These are phyloP conservation scores for Wallacemonas rigidus DNA, from an alignment of 208 protist species.

Conservation along the genomic window DNA sequence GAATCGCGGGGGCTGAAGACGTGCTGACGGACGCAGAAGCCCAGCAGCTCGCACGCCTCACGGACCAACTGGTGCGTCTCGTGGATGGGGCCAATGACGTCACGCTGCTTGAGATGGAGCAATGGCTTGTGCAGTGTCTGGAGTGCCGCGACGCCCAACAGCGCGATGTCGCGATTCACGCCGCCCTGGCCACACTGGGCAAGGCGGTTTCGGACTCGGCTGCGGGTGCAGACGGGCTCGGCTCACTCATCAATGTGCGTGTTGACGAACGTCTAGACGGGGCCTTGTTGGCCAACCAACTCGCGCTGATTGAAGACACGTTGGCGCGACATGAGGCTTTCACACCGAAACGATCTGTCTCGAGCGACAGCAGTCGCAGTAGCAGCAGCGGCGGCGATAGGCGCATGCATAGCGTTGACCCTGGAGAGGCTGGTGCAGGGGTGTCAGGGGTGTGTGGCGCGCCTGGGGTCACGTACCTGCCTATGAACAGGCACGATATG, in stretches of 20 bases:
- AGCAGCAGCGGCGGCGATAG: too few species aligned
- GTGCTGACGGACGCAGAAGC: neutral
- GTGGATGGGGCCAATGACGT: neutral
- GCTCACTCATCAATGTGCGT: conserved; percentile 2
- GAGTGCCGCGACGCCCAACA: conserved; percentile 1
- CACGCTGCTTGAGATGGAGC: conserved; percentile 8
- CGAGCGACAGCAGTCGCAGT: neutral
- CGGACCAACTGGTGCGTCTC: conserved; percentile 2
- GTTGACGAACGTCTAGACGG: conserved; percentile 5
- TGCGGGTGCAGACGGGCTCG: neutral
- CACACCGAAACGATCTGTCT: too few species aligned
- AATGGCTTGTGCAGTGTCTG: conserved; percentile 8
- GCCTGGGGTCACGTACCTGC: too few species aligned
- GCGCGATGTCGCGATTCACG: conserved; percentile 11
- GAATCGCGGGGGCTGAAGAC: too few species aligned
- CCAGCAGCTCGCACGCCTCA: neutral
- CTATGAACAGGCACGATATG: too few species aligned
- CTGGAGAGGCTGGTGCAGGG: too few species aligned
- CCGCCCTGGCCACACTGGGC: conserved; percentile 14
- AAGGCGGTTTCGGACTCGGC: neutral
- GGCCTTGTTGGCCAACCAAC: neutral
- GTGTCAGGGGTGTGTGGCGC: too few species aligned
- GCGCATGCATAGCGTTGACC: too few species aligned
- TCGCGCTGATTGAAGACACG: conserved; percentile 3
- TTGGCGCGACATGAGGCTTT: too few species aligned